phyloP scores from a whole-genome alignment of 345 rosid species.

The Gossypium thurberi region DNA sequence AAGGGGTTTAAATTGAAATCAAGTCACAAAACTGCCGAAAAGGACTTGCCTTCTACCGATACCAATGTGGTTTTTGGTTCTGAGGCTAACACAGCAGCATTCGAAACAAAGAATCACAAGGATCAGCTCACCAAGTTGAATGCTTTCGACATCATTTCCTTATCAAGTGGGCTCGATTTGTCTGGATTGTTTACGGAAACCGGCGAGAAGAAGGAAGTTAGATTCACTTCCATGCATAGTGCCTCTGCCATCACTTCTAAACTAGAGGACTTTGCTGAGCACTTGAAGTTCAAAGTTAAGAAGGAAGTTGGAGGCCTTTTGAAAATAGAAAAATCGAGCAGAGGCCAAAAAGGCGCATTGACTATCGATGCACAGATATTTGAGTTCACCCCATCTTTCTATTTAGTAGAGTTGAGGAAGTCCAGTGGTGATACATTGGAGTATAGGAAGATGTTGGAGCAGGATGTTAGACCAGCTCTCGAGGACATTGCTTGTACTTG shows the following conservation, averaged over 20 bases:
- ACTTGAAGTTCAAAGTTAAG: constrained; percentile 2
- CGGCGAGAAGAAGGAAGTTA: neutral
- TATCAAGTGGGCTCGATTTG: constrained; percentile 12
- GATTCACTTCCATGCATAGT: constrained; percentile 7
- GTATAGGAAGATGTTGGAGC: neutral
- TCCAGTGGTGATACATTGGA: constrained; percentile 14
- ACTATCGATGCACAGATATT: constrained; percentile 4
- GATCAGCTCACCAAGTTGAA: constrained; percentile 9
- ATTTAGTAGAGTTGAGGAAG: constrained; percentile 14
- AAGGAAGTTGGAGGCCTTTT: neutral
- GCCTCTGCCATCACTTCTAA: neutral
- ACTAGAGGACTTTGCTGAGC: constrained; percentile 5
- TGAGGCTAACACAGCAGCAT: neutral
- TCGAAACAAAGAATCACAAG: neutral
- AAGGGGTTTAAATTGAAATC: constrained; percentile 19
- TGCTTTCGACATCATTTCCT: constrained; percentile 14
- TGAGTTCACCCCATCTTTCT: constrained; percentile 8
- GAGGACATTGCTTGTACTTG: constrained; percentile 14
- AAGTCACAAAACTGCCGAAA: constrained; percentile 22
- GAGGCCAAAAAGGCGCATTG: neutral
- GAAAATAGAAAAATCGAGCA: neutral
- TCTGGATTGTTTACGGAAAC: neutral
- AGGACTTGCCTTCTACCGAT: constrained; percentile 14
- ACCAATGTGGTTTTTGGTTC: constrained; percentile 3
- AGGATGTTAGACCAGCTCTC: constrained; percentile 12